Conservation (phyloP, 345 rosid genomes). For the Syzygium oleosum region DNA sequence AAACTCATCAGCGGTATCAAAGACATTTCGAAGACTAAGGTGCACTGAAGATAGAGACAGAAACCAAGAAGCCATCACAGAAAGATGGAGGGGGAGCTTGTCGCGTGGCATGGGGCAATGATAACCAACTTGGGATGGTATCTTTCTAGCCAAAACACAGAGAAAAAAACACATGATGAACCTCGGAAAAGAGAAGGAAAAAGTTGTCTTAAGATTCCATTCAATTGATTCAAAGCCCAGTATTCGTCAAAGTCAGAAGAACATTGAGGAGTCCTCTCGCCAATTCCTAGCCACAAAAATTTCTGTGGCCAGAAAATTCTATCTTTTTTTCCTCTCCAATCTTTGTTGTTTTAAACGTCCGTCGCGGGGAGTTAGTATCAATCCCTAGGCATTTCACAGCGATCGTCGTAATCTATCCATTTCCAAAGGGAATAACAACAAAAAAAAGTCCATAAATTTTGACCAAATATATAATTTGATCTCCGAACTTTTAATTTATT, state of each 20-base stretch:
- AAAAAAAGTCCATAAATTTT: too few relatives aligned
- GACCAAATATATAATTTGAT: too few relatives aligned
- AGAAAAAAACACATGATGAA: background rate
- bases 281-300: background rate
- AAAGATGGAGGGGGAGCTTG: background rate
- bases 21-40: background rate
- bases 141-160: background rate
- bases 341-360: background rate
- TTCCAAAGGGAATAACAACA: background rate
- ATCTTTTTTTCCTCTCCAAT: background rate
- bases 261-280: background rate
- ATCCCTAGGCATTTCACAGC: background rate
- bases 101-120: background rate
- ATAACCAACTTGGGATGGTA: background rate
- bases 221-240: background rate
- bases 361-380: background rate
- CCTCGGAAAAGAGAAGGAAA: background rate
- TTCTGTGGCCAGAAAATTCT: background rate
- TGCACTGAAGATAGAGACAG: background rate
- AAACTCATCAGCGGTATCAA: background rate
- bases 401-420: background rate
- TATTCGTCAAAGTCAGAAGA: background rate
- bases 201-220: background rate
- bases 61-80: background rate
- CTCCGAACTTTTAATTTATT: too few relatives aligned